These are phyloP conservation scores for Cichorium intybus DNA, from an alignment of 140 eudicot genomes.

Conservation along the genomic window DNA sequence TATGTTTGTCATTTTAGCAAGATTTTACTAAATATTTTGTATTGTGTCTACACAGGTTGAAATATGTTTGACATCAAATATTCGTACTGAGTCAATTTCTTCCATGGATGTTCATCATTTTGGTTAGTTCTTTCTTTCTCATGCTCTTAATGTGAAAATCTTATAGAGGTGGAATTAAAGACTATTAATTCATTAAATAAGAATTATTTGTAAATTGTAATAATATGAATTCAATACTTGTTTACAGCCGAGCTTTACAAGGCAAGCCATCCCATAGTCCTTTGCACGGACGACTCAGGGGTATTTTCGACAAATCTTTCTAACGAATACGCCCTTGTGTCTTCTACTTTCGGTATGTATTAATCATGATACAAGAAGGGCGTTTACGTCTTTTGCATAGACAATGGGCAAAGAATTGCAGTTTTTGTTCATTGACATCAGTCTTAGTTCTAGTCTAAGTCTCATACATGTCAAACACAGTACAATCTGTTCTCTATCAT, in stretches of 20 bases:
- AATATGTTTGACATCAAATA: slow-evolving; percentile 91
- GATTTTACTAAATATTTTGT: background rate
- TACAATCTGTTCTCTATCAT: background rate
- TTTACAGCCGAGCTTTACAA: slow-evolving; percentile 67
- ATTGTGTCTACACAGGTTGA: slow-evolving; percentile 59
- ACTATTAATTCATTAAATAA: background rate
- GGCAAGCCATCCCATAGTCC: slow-evolving; percentile 68
- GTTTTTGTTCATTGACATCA: background rate
- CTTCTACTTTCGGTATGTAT: slow-evolving; percentile 71
- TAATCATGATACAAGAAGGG: background rate
- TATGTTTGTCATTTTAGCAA: background rate
- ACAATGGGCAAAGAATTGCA: background rate
- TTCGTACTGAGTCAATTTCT: slow-evolving; percentile 73
- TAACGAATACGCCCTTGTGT: slow-evolving; percentile 60
- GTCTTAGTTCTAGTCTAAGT: too few species aligned
- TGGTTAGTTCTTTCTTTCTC: slow-evolving; percentile 46
- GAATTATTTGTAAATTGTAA: too few species aligned
- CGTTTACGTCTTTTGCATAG: background rate
- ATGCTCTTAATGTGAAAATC: background rate
- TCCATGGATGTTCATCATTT: slow-evolving; percentile 86
- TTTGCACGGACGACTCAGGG: slow-evolving; percentile 90
- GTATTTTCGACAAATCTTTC: slow-evolving; percentile 88
- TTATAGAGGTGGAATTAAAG: background rate
- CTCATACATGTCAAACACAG: background rate
- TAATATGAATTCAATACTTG: slow-evolving; percentile 6